Percentiles rank a stretch among this genome's conserved stretches.
Conservation (phyloP, 1,139 yeast species). For the Spencermartinsiella ligniputridi region DNA sequence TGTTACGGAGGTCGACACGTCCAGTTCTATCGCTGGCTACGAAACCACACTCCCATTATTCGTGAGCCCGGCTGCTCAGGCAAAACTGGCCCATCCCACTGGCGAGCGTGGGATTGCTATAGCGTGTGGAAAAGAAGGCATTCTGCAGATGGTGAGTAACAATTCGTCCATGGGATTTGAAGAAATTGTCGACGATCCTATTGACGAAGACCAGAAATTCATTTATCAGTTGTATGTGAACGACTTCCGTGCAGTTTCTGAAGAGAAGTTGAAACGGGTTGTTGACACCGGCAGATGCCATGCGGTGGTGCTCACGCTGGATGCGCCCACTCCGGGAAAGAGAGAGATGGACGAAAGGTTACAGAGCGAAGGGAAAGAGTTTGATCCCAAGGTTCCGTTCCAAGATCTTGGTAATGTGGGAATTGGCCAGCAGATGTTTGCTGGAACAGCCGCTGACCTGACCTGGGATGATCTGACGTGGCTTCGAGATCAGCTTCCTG, state of each 20-base stretch:
- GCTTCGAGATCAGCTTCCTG: conserved; percentile 39
- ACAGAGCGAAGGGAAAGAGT: conserved; percentile 42
- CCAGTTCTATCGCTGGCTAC: conserved; percentile 45
- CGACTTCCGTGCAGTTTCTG: conserved; percentile 48
- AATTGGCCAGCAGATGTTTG: conserved; percentile 42
- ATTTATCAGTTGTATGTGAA: conserved; percentile 72
- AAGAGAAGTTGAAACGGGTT: conserved; percentile 53
- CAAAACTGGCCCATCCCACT: conserved; percentile 61
- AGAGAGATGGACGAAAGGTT: conserved; percentile 56
- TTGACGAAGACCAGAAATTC: conserved; percentile 56
- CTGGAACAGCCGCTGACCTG: conserved; percentile 49
- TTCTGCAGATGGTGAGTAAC: conserved; percentile 79
- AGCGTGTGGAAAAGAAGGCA: conserved; percentile 62
- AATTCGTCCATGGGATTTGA: conserved; percentile 71
- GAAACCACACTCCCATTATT: conserved; percentile 63
- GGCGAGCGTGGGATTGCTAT: conserved; percentile 78
- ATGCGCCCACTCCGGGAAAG: conserved; percentile 82
- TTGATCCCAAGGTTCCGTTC: conserved; percentile 15
- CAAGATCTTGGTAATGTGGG: conserved; percentile 14
- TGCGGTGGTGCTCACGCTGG: conserved; percentile 76
- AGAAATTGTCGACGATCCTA: conserved; percentile 58
- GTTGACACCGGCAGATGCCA: conserved; percentile 39
- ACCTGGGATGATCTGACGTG: conserved; percentile 44
- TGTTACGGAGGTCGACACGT: conserved; percentile 38
- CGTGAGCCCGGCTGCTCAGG: conserved; percentile 76